These are phyloP conservation scores for Westerdykella sp. DNA, from an alignment of 2,329 filamentous ascomycete species.

Conservation along the genomic window DNA sequence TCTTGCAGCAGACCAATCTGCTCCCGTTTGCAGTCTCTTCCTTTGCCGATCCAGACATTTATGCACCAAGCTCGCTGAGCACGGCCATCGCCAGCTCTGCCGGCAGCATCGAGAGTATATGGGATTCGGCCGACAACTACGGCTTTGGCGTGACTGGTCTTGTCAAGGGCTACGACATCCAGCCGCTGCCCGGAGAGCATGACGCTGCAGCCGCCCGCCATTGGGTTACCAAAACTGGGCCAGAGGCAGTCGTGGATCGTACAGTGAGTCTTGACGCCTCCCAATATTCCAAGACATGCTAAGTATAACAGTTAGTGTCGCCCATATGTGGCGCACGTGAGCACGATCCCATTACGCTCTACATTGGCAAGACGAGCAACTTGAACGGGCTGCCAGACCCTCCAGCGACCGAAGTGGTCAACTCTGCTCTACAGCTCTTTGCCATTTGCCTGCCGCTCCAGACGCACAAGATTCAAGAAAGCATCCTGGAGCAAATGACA, in stretches of 20 bases:
- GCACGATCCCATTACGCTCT: slow-evolving; percentile 80
- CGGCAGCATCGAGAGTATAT: slow-evolving; percentile 85
- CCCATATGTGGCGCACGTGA: slow-evolving; percentile 80
- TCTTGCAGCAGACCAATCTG: slow-evolving; percentile 83
- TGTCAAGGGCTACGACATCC: slow-evolving; percentile 68
- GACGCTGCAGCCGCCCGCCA: slow-evolving; percentile 41
- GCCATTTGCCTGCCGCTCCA: slow-evolving; percentile 86
- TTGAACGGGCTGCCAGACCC: slow-evolving; percentile 60
- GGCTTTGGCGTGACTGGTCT: slow-evolving; percentile 90
- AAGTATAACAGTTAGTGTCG: slow-evolving; percentile 32
- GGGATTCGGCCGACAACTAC: slow-evolving; percentile 91
- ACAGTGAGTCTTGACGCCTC: slow-evolving; percentile 23
- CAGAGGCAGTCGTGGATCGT: slow-evolving; percentile 60
- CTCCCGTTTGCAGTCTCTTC: slow-evolving; percentile 83
- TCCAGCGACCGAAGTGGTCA: slow-evolving; percentile 86
- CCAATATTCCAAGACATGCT: slow-evolving; percentile 2
- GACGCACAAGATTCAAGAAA: slow-evolving; percentile 87
- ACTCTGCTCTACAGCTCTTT: slow-evolving; percentile 88
- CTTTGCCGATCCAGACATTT: slow-evolving; percentile 89
- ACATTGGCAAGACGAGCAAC: slow-evolving; percentile 52
- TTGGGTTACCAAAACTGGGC: slow-evolving; percentile 50
- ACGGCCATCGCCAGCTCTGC: slow-evolving; percentile 87
- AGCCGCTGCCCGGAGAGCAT: slow-evolving; percentile 58
- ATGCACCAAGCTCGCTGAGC: slow-evolving; percentile 76
- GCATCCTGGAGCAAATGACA: slow-evolving; percentile 86